A percentile compares a stretch with the other conserved stretches of the same genome.
Evolutionary conservation across 768 basidiomycete species (phyloP).

Genomic region (Crucibulum laeve): DNA sequence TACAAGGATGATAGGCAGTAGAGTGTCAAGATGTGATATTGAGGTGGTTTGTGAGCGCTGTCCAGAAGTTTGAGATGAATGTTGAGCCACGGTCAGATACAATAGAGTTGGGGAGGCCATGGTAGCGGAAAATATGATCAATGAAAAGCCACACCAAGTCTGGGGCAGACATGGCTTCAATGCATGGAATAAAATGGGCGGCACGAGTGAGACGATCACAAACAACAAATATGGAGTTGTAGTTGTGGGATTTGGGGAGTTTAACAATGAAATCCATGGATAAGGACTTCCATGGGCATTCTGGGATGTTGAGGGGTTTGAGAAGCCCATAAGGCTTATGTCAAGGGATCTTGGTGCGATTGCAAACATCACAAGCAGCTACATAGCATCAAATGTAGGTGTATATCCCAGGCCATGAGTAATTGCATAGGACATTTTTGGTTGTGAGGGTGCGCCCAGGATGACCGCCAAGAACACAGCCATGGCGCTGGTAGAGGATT

Average conservation of each 20-base stretch:
- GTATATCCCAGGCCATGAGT: no score
- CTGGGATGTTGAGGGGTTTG: conserved; percentile 28
- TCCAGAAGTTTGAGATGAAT: conserved; percentile 29
- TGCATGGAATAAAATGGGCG: conserved; percentile 36
- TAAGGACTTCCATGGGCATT: conserved; percentile 30
- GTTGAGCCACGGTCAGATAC: conserved; percentile 25
- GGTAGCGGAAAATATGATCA: conserved; percentile 24
- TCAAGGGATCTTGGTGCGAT: conserved; percentile 22
- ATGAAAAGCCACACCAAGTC: conserved; percentile 30
- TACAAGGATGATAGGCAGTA: conserved; percentile 15
- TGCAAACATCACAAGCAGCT: conserved; percentile 28
- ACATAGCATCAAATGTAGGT: conserved; percentile 21
- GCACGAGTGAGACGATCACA: conserved; percentile 34
- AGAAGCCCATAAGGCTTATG: conserved; percentile 32
- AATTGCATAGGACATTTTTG: conserved; percentile 25
- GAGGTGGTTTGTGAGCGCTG: conserved; percentile 7
- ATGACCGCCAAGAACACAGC: conserved; percentile 33
- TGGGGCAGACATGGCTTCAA: conserved; percentile 17
- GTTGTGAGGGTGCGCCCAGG: conserved; percentile 29
- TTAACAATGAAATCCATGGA: conserved; percentile 40
- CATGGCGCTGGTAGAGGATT: conserved; percentile 23
- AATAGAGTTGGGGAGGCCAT: conserved; percentile 26
- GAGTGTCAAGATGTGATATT: conserved; percentile 9
- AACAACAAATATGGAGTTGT: conserved; percentile 29
- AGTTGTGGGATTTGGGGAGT: conserved; percentile 31